Conservation (phyloP, 306 rosid species). For the Gastrolobium villosum region DNA sequence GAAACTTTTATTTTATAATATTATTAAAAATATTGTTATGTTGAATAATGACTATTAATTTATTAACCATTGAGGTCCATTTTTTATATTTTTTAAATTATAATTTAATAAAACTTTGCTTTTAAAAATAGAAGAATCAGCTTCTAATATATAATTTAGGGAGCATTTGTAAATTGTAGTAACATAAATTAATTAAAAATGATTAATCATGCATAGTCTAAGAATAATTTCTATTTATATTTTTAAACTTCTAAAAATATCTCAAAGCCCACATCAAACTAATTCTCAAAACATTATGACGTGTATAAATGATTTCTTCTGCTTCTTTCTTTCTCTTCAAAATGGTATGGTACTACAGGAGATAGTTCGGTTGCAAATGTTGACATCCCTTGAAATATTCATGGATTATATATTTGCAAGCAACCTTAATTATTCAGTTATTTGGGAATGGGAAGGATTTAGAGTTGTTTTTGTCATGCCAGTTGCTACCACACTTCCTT, state of each 20-base stretch:
- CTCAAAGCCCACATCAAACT: background rate
- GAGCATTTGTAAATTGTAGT: background rate
- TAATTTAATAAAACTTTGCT: too few species aligned
- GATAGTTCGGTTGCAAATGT: too few species aligned
- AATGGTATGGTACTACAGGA: background rate
- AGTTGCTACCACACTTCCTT: constrained; percentile 23
- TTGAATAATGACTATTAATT: too few species aligned
- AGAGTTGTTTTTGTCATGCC: constrained; percentile 47
- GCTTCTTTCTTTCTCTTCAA: background rate
- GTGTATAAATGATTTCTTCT: background rate
- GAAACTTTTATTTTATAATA: too few species aligned
- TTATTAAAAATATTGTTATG: too few species aligned
- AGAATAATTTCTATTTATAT: background rate
- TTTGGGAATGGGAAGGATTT: too few species aligned
- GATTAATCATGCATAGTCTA: background rate
- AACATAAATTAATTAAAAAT: background rate
- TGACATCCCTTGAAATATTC: constrained; percentile 10
- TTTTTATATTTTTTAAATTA: too few species aligned
- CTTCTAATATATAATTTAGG: background rate
- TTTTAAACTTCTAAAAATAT: background rate
- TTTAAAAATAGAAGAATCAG: background rate
- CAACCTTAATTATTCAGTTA: constrained; percentile 7
- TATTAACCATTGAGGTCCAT: too few species aligned
- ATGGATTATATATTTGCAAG: background rate
- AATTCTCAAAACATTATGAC: background rate